phyloP scores from a whole-genome alignment of 495 filamentous ascomycete genomes.

The Daldinia loculata region DNA sequence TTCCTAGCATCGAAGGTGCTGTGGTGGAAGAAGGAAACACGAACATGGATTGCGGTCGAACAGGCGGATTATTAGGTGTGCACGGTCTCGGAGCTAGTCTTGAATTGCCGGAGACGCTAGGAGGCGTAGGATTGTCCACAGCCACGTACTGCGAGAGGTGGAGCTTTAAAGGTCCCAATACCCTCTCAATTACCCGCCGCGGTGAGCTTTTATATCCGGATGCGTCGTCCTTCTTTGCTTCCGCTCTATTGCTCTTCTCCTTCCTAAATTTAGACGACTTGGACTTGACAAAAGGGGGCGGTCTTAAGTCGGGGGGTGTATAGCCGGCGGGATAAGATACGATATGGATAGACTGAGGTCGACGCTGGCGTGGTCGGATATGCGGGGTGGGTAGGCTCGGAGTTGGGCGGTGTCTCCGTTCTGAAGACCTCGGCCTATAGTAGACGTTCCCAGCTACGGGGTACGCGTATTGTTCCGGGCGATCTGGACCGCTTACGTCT shows the following conservation, averaged over 20 bases:
- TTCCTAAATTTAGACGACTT: slow-evolving; percentile 43
- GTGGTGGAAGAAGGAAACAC: slow-evolving; percentile 33
- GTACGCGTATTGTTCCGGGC: slow-evolving; percentile 45
- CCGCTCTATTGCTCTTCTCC: slow-evolving; percentile 39
- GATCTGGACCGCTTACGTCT: slow-evolving; percentile 37
- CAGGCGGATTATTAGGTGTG: slow-evolving; percentile 7
- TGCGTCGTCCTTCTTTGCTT: slow-evolving; percentile 39
- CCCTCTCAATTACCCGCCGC: slow-evolving; percentile 50
- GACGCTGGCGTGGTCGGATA: slow-evolving; percentile 60
- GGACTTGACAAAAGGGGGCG: slow-evolving; percentile 33
- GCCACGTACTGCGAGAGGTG: slow-evolving; percentile 33
- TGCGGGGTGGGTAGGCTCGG: slow-evolving; percentile 56
- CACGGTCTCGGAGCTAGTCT: slow-evolving; percentile 25
- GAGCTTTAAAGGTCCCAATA: slow-evolving; percentile 51
- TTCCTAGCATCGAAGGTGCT: slow-evolving; percentile 37
- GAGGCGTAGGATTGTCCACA: slow-evolving; percentile 18
- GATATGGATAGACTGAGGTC: slow-evolving; percentile 65
- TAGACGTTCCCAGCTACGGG: slow-evolving; percentile 52
- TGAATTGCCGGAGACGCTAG: slow-evolving; percentile 10
- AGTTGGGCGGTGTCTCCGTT: slow-evolving; percentile 44
- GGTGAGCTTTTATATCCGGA: slow-evolving; percentile 34
- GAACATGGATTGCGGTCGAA: slow-evolving; percentile 39
- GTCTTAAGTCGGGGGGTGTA: slow-evolving; percentile 58
- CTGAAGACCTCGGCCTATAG: slow-evolving; percentile 51
- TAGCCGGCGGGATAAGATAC: slow-evolving; percentile 62